These are phyloP conservation scores for Kurtzmaniella cleridarum DNA, from an alignment of 805 yeast genomes.

Conservation along the genomic window DNA sequence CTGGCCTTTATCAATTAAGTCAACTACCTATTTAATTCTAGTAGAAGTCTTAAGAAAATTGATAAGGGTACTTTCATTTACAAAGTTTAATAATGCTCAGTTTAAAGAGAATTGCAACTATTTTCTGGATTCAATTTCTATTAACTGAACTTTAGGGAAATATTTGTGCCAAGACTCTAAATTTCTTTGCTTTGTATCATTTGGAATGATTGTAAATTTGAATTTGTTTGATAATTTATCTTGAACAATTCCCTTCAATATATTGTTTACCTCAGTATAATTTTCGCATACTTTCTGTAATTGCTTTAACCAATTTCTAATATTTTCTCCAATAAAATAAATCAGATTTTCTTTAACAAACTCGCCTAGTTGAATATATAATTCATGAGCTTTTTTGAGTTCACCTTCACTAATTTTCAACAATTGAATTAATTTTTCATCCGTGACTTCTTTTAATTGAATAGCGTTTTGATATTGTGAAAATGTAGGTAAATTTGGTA, in stretches of 20 bases:
- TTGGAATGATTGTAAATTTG: too few relatives aligned
- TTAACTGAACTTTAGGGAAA: too few relatives aligned
- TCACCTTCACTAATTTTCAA: slow-evolving; percentile 5
- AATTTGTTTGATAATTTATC: too few relatives aligned
- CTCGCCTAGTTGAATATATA: slow-evolving; percentile 1
- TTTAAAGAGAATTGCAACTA: too few relatives aligned
- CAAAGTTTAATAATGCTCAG: too few relatives aligned
- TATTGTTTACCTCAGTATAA: background rate
- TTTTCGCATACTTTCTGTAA: background rate
- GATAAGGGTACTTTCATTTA: too few relatives aligned
- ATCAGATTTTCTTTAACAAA: slow-evolving; percentile 1
- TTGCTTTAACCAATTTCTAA: background rate
- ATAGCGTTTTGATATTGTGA: slow-evolving; percentile 25
- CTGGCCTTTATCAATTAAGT: too few relatives aligned
- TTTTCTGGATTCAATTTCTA: too few relatives aligned
- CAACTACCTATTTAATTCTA: too few relatives aligned
- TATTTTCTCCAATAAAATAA: background rate
- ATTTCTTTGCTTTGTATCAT: too few relatives aligned
- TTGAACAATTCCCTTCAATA: background rate
- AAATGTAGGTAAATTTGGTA: slow-evolving; percentile 59
- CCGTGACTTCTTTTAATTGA: background rate
- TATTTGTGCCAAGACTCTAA: too few relatives aligned
- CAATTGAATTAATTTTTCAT: slow-evolving; percentile 2
- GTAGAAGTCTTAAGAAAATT: too few relatives aligned
- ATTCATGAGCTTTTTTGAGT: slow-evolving; percentile 6